Conservation (phyloP, 805 yeast genomes). For the Starmerella sirachaensis region DNA sequence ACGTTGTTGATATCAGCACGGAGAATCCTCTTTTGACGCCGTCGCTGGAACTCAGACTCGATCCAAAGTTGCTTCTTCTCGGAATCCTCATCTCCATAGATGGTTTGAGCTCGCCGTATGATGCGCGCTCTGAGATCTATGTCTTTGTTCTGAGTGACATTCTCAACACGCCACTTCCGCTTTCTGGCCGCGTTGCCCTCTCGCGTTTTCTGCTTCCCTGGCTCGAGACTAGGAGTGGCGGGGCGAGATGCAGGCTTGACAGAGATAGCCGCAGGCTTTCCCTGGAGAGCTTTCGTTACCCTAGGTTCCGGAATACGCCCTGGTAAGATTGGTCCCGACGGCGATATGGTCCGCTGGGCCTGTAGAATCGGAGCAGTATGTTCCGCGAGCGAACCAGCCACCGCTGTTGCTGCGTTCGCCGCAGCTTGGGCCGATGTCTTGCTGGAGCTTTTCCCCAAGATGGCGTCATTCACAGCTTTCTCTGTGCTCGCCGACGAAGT, state of each 20-base stretch:
- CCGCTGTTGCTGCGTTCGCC: too few species aligned
- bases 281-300: background rate
- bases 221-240: too few species aligned
- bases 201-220: conserved; percentile 45
- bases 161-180: conserved; percentile 72
- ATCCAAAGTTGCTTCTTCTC: conserved; percentile 56
- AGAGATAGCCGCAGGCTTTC: conserved; percentile 2
- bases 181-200: conserved; percentile 65
- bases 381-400: too few species aligned
- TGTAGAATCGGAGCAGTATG: too few species aligned
- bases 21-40: conserved; percentile 49
- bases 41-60: conserved; percentile 52
- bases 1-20: conserved; percentile 26
- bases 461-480: too few species aligned
- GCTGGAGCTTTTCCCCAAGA: too few species aligned
- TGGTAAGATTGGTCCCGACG: background rate
- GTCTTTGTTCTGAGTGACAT: conserved; percentile 71
- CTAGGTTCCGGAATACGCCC: background rate
- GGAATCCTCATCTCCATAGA: conserved; percentile 53
- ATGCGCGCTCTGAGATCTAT: conserved; percentile 75
- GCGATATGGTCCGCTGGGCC: background rate
- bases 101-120: conserved; percentile 51
- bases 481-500: too few species aligned
- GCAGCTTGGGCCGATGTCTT: too few species aligned
- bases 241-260: conserved; percentile 20